Evolutionary conservation across 495 filamentous ascomycete species (phyloP).

Genomic region (Melanomma pulvis-pyrius): DNA sequence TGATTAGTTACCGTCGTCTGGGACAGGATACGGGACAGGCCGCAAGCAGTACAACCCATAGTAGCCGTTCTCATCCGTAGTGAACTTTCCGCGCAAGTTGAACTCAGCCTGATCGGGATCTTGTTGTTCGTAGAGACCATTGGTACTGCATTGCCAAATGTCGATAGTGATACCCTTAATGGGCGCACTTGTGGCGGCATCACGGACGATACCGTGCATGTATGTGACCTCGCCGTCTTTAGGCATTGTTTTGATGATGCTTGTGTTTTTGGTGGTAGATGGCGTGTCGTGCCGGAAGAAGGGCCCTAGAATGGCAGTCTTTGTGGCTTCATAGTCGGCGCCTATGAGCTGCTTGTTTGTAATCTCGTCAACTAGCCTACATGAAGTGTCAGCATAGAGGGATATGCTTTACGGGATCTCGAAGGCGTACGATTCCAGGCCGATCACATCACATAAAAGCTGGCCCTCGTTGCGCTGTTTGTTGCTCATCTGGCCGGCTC

Average conservation of each 20-base stretch:
- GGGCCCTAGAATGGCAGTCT: neutral
- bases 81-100: constrained; percentile 1
- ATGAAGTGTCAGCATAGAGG: neutral
- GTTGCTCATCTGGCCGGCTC: constrained; percentile 56
- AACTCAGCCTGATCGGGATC: neutral
- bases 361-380: constrained; percentile 70
- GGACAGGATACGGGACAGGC: neutral
- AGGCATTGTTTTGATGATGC: neutral
- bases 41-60: neutral
- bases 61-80: neutral
- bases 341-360: constrained; percentile 72
- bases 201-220: neutral
- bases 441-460: constrained; percentile 73
- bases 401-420: neutral
- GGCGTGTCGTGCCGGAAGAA: neutral
- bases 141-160: neutral
- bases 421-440: constrained; percentile 70
- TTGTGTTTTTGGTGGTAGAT: neutral
- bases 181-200: neutral
- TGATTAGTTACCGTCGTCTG: constrained; percentile 40
- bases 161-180: neutral
- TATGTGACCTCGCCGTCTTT: neutral
- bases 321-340: neutral
- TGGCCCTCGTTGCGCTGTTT: constrained; percentile 72
- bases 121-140: neutral